Evolutionary conservation across 2,329 filamentous ascomycete genomes (phyloP).

Genomic region (Colletotrichum chrysophilum): DNA sequence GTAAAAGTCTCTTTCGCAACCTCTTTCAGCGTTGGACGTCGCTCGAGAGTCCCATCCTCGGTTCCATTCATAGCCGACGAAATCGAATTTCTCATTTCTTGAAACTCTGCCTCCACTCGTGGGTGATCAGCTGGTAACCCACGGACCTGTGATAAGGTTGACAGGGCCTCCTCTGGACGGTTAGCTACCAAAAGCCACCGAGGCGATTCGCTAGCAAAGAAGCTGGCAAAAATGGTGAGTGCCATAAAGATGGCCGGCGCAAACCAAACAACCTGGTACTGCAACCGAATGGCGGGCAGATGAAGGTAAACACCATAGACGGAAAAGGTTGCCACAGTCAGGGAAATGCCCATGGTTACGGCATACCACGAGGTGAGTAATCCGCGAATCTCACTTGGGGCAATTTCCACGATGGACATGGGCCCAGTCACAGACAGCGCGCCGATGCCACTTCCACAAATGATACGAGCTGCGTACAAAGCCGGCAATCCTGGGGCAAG

Average conservation of each 20-base stretch:
- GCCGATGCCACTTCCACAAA: not conserved
- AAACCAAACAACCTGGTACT: not conserved
- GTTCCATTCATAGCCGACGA: not conserved
- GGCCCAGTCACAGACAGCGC: conserved; percentile 32
- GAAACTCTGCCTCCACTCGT: not conserved
- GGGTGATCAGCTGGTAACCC: not conserved
- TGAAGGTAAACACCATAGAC: not conserved
- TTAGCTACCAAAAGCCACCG: conserved; percentile 38
- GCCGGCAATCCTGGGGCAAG: not conserved
- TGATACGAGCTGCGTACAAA: not conserved
- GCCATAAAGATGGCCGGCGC: not conserved
- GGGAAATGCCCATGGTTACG: conserved; percentile 28
- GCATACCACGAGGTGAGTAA: conserved; percentile 35
- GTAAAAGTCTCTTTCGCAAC: conserved; percentile 37
- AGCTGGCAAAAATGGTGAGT: conserved; percentile 24
- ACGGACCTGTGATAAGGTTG: not conserved
- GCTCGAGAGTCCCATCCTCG: not conserved
- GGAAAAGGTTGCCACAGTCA: not conserved
- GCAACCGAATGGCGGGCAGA: not conserved
- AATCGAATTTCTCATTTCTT: not conserved
- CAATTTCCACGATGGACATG: conserved; percentile 37
- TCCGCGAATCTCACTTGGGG: conserved; percentile 36
- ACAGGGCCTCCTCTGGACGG: conserved; percentile 28
- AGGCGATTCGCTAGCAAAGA: conserved; percentile 41
- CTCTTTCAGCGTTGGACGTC: not conserved